Evolutionary conservation across 179 eudicot species (phyloP).

Genomic region (Monotropa hypopitys): DNA sequence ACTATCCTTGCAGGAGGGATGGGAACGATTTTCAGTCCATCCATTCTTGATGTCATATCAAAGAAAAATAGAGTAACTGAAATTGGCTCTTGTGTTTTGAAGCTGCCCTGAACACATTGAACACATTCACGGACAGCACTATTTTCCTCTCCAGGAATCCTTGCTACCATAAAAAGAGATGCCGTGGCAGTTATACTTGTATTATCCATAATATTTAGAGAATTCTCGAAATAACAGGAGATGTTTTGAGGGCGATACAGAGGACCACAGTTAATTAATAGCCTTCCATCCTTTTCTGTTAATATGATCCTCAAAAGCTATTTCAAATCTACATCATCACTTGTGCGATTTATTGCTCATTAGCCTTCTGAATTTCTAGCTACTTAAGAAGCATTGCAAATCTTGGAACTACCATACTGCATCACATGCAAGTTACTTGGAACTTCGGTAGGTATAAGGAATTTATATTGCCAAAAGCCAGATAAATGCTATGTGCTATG

Average conservation of each 20-base stretch:
- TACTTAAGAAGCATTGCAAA: not conserved
- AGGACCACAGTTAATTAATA: not conserved
- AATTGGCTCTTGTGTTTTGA: not conserved
- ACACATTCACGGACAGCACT: not conserved
- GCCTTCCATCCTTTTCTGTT: not conserved
- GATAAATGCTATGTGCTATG: not conserved
- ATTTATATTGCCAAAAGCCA: not conserved
- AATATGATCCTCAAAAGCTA: not conserved
- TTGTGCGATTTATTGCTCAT: not conserved
- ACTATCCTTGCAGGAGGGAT: not conserved
- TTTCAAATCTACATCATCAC: not conserved
- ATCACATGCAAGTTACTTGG: not conserved
- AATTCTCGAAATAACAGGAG: not conserved
- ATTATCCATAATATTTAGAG: not conserved
- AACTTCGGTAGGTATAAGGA: not conserved
- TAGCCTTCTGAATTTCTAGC: not conserved
- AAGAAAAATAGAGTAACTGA: not conserved
- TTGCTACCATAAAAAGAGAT: not conserved
- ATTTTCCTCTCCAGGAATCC: not conserved
- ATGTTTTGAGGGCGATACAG: not conserved
- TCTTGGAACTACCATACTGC: not conserved
- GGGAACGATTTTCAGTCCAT: not conserved
- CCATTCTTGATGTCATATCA: not conserved
- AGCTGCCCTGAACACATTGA: not conserved
- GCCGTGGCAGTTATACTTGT: not conserved